These are phyloP conservation scores for Chrysoporthe deuterocubensis DNA, from an alignment of 2,329 filamentous ascomycete genomes.

Conservation along the genomic window DNA sequence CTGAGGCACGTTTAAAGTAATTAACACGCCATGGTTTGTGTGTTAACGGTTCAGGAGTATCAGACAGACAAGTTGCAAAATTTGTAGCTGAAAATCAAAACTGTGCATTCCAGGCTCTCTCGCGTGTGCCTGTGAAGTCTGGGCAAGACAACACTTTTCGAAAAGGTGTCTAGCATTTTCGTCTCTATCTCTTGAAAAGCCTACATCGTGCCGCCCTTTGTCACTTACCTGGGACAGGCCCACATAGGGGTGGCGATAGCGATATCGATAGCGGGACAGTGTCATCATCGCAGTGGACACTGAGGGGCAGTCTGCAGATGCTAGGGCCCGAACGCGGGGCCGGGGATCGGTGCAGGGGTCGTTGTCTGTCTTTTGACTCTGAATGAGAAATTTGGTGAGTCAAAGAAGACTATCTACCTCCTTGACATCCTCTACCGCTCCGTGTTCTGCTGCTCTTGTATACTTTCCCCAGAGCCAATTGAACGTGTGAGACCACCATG, in stretches of 20 bases:
- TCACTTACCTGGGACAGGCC: too few species aligned
- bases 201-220: background rate
- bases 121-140: too few species aligned
- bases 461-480: slow-evolving; percentile 21
- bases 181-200: background rate
- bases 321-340: slow-evolving; percentile 12
- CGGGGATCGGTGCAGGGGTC: slow-evolving; percentile 5
- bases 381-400: slow-evolving; percentile 28
- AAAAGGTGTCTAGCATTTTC: too few species aligned
- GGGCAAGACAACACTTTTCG: too few species aligned
- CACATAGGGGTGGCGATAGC: background rate
- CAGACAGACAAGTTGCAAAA: too few species aligned
- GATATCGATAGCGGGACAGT: background rate
- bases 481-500: slow-evolving; percentile 44
- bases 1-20: background rate
- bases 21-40: too few species aligned
- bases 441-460: slow-evolving; percentile 7
- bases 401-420: slow-evolving; percentile 13
- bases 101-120: too few species aligned
- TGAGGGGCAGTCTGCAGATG: slow-evolving; percentile 7
- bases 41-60: too few species aligned
- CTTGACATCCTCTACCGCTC: slow-evolving; percentile 1
- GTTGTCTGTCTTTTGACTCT: slow-evolving; percentile 6
- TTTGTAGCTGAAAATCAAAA: too few species aligned
- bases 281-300: background rate